phyloP scores from a whole-genome alignment of 2,329 filamentous ascomycete species.

The Cytospora schulzeri region DNA sequence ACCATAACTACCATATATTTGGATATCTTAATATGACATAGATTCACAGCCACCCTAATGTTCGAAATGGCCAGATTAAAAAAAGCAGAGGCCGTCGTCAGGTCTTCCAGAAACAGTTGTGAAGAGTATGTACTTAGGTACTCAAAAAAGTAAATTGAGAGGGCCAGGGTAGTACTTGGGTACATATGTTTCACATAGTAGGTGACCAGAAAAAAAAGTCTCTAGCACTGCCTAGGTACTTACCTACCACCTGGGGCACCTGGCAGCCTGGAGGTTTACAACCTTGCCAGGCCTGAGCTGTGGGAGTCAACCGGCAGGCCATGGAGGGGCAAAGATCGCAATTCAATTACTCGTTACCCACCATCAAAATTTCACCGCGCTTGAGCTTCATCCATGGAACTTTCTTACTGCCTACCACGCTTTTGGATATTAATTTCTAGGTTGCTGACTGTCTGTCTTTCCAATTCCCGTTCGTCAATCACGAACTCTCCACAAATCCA shows the following conservation, averaged over 20 bases:
- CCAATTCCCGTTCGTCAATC: constrained; percentile 7
- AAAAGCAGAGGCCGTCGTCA: not conserved
- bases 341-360: constrained; percentile 25
- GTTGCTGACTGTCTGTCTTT: not conserved
- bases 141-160: not conserved
- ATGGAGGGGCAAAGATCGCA: constrained; percentile 5
- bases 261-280: not conserved
- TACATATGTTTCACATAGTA: not conserved
- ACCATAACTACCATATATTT: not conserved
- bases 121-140: not conserved
- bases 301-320: constrained; percentile 8
- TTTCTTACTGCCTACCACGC: not conserved
- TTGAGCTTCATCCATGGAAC: constrained; percentile 4
- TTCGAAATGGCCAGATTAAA: not conserved
- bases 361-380: constrained; percentile 25
- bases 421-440: constrained; percentile 10
- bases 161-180: not conserved
- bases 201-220: not conserved
- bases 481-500: constrained; percentile 27
- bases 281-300: not conserved
- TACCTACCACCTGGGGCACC: not conserved
- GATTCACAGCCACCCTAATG: not conserved
- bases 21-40: not conserved
- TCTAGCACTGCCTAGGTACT: too few relatives aligned
- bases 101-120: not conserved